These are phyloP conservation scores for Diutina pseudorugosa DNA, from an alignment of 1,139 yeast genomes.

Conservation along the genomic window DNA sequence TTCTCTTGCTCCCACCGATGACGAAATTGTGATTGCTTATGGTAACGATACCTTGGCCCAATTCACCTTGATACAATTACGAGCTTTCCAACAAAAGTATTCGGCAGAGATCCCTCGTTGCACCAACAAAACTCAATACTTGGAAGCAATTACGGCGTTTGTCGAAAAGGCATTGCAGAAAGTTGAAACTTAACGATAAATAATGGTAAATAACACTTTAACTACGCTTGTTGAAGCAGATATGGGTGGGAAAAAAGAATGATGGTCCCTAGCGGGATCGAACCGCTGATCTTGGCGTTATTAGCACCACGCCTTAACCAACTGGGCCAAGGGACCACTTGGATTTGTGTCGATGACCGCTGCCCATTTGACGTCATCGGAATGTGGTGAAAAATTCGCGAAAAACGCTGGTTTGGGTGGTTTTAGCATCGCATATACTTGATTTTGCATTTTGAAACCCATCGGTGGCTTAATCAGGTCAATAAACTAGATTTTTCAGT, in stretches of 20 bases:
- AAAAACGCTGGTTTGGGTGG: background rate
- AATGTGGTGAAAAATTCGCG: background rate
- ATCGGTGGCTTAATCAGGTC: too few species aligned
- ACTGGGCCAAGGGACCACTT: constrained; percentile 73
- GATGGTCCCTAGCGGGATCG: constrained; percentile 79
- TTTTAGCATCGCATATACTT: background rate
- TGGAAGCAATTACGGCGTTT: background rate
- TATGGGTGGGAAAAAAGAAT: background rate
- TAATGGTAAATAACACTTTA: background rate
- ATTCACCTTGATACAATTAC: background rate
- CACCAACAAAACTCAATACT: background rate
- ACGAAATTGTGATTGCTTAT: background rate
- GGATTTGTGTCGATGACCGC: background rate
- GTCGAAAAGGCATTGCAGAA: background rate
- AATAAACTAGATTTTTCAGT: too few species aligned
- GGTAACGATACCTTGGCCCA: background rate
- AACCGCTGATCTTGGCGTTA: constrained; percentile 77
- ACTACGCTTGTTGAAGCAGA: too few species aligned
- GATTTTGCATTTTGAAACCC: too few species aligned
- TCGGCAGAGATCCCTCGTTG: background rate
- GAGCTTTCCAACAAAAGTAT: background rate
- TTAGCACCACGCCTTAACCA: constrained; percentile 90
- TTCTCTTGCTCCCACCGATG: background rate
- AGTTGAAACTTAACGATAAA: background rate
- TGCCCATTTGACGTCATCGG: background rate